Percentiles rank a stretch among this genome's conserved stretches.
phyloP scores from a whole-genome alignment of 768 basidiomycete genomes.

The Suillus bovinus region DNA sequence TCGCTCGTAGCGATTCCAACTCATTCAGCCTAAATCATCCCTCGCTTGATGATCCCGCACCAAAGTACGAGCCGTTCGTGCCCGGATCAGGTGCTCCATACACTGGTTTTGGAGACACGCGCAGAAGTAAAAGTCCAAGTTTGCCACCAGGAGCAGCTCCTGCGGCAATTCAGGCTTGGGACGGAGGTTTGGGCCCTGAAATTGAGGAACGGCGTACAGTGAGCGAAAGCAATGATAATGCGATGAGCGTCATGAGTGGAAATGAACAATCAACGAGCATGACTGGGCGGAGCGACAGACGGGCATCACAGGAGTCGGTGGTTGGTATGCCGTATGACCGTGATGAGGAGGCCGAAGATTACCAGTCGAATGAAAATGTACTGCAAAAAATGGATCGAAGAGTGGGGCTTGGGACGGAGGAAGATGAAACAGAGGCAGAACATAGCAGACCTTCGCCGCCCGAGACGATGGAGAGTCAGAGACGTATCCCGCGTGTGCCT shows the following conservation, averaged over 20 bases:
- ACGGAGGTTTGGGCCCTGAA: conserved; percentile 34
- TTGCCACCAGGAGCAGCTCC: conserved; percentile 47
- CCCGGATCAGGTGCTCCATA: conserved; percentile 15
- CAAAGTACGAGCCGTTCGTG: conserved; percentile 36
- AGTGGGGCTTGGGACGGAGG: neutral
- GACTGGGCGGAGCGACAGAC: conserved; percentile 3
- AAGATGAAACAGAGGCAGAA: conserved; percentile 3
- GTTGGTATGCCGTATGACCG: conserved; percentile 26
- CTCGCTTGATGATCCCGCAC: conserved; percentile 34
- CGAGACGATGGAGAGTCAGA: conserved; percentile 23
- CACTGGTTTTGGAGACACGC: conserved; percentile 14
- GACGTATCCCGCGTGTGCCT: conserved; percentile 37
- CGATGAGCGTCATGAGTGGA: neutral
- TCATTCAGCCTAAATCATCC: conserved; percentile 10
- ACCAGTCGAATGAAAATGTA: conserved; percentile 11
- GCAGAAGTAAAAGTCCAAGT: conserved; percentile 30
- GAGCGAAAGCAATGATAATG: conserved; percentile 1
- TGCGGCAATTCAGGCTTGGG: conserved; percentile 37
- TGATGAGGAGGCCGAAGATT: conserved; percentile 16
- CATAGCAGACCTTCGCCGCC: conserved; percentile 2
- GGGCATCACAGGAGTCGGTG: conserved; percentile 2
- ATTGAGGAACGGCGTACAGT: conserved; percentile 17
- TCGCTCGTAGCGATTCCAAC: conserved; percentile 23
- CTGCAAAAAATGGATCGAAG: neutral
- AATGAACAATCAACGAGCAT: conserved; percentile 1